These are phyloP conservation scores for Cryphonectria radicalis DNA, from an alignment of 2,329 filamentous ascomycete species.

Conservation along the genomic window DNA sequence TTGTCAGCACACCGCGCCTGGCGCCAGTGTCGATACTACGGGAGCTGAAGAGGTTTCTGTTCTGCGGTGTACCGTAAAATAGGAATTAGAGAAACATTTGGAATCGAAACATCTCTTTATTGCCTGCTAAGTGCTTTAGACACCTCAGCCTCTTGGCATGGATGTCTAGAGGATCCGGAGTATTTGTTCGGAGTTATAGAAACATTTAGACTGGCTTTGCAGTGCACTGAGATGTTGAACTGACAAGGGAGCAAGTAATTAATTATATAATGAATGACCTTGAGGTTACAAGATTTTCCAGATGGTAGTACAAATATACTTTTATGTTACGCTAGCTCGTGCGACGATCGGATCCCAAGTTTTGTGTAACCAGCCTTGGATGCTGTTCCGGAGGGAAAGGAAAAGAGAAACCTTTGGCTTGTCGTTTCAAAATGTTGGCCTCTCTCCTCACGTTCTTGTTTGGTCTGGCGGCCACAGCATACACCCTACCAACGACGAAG, in stretches of 20 bases:
- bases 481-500: background rate
- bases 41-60: background rate
- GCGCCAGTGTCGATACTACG: background rate
- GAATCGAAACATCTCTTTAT: background rate
- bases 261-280: background rate
- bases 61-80: background rate
- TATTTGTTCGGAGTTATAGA: constrained; percentile 1
- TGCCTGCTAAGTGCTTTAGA: background rate
- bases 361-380: background rate
- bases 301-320: background rate
- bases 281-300: background rate
- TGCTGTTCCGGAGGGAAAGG: background rate
- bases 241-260: background rate
- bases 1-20: background rate
- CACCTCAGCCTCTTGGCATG: background rate
- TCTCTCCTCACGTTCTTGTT: background rate
- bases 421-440: background rate
- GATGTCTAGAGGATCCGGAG: background rate
- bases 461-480: background rate
- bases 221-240: background rate
- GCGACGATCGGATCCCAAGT: background rate
- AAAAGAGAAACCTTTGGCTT: background rate
- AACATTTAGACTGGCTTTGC: background rate
- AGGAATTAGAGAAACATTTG: background rate
- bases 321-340: background rate